These are phyloP conservation scores for Claviceps quebecensis DNA, from an alignment of 2,329 filamentous ascomycete genomes.

Conservation along the genomic window DNA sequence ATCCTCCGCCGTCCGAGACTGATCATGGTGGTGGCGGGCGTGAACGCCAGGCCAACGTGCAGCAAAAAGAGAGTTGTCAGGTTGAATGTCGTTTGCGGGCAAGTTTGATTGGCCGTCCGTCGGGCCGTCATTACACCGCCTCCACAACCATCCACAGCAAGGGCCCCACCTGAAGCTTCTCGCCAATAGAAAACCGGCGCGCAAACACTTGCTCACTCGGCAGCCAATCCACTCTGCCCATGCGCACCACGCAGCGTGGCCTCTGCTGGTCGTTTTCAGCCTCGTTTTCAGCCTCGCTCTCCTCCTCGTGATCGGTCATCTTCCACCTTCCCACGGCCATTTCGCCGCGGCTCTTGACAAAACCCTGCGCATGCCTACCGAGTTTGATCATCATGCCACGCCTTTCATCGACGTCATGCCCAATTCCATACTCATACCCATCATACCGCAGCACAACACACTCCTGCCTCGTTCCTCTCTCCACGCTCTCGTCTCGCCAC, in stretches of 20 bases:
- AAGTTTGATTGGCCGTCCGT: slow-evolving; percentile 11
- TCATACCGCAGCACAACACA: slow-evolving; percentile 29
- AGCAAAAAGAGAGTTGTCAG: neutral
- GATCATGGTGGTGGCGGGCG: neutral
- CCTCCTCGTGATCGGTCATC: neutral
- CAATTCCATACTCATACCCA: slow-evolving; percentile 14
- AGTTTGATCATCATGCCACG: slow-evolving; percentile 39
- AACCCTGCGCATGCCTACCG: slow-evolving; percentile 41
- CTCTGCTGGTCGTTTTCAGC: neutral
- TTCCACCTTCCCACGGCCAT: slow-evolving; percentile 42
- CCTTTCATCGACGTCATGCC: slow-evolving; percentile 11
- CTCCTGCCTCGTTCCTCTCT: neutral
- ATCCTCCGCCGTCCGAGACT: slow-evolving; percentile 5
- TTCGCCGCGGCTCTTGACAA: slow-evolving; percentile 30
- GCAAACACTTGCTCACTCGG: slow-evolving; percentile 5
- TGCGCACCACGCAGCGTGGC: slow-evolving; percentile 19
- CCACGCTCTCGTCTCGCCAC: slow-evolving; percentile 37
- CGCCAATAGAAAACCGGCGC: slow-evolving; percentile 1
- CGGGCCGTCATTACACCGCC: neutral
- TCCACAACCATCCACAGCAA: slow-evolving; percentile 9
- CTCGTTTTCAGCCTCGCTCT: neutral
- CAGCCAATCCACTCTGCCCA: slow-evolving; percentile 14
- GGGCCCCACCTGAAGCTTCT: neutral
- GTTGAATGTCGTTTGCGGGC: neutral
- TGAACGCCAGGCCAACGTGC: neutral